Percentiles rank a stretch among this genome's conserved stretches.
phyloP scores from a whole-genome alignment of 352 stramenopile genomes.

The Phytophthora litchii region DNA sequence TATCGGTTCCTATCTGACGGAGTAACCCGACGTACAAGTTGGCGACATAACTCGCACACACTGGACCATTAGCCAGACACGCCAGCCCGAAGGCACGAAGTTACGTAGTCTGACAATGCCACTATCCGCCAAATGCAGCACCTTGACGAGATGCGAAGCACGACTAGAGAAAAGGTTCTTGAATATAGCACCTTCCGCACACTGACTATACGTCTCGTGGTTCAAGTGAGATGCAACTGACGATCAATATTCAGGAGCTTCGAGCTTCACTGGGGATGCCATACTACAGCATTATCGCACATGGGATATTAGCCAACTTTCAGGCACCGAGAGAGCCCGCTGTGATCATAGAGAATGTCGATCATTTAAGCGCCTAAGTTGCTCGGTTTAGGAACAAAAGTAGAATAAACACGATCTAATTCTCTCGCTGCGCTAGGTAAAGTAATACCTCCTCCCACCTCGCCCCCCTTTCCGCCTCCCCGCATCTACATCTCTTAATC shows the following conservation, averaged over 20 bases:
- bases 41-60: slow-evolving; percentile 20
- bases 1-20: slow-evolving; percentile 4
- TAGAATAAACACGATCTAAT: no score
- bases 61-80: slow-evolving; percentile 11
- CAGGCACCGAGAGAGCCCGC: slow-evolving; percentile 2
- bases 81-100: slow-evolving; percentile 5
- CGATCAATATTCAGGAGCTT: slow-evolving; percentile 16
- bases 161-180: neutral
- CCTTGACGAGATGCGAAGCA: slow-evolving; percentile 2
- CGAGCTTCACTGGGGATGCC: neutral
- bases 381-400: no score
- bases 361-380: slow-evolving; percentile 15
- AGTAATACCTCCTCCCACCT: no score
- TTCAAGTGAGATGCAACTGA: slow-evolving; percentile 13
- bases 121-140: slow-evolving; percentile 15
- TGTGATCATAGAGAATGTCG: slow-evolving; percentile 16
- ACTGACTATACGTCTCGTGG: neutral
- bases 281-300: slow-evolving; percentile 9
- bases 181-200: slow-evolving; percentile 2
- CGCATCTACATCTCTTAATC: no score
- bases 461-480: no score
- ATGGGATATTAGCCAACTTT: slow-evolving; percentile 14
- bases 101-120: neutral
- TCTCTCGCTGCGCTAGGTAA: no score
- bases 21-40: slow-evolving; percentile 1